Conservation (phyloP, 2,329 filamentous ascomycete species). For the Dactylellina sp. region DNA sequence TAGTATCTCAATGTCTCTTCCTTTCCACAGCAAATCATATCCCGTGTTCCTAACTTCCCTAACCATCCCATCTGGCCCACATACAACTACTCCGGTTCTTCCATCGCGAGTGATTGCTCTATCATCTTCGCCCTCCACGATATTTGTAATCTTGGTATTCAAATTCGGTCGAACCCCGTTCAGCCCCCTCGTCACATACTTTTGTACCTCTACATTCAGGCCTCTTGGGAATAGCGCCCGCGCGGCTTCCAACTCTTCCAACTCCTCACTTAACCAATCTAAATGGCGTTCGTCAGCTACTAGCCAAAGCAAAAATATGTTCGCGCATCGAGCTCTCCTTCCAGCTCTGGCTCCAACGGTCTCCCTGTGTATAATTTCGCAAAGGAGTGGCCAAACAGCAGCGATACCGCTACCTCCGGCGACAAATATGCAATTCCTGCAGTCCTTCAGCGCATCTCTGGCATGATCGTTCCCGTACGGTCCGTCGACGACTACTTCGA, state of each 20-base stretch:
- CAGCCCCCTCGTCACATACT: slow-evolving; percentile 69
- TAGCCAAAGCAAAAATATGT: slow-evolving; percentile 71
- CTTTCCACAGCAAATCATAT: slow-evolving; percentile 67
- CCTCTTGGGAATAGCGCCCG: slow-evolving; percentile 8
- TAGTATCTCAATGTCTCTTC: slow-evolving; percentile 68
- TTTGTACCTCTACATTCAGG: slow-evolving; percentile 68
- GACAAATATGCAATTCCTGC: slow-evolving; percentile 69
- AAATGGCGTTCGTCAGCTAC: slow-evolving; percentile 69
- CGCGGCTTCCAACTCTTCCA: slow-evolving; percentile 66
- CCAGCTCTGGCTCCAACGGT: slow-evolving; percentile 59
- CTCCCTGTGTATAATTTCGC: slow-evolving; percentile 61
- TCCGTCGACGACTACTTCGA: slow-evolving; percentile 71
- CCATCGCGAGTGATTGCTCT: slow-evolving; percentile 60
- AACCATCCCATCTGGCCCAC: slow-evolving; percentile 73
- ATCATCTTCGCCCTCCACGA: slow-evolving; percentile 29
- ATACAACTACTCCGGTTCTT: slow-evolving; percentile 70
- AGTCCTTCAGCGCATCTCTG: slow-evolving; percentile 68
- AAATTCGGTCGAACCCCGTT: slow-evolving; percentile 70
- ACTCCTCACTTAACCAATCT: slow-evolving; percentile 69
- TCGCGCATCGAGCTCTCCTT: slow-evolving; percentile 59
- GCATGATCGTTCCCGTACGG: slow-evolving; percentile 73
- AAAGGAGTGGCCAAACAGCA: slow-evolving; percentile 72
- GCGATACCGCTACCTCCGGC: slow-evolving; percentile 75
- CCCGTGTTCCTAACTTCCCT: slow-evolving; percentile 72
- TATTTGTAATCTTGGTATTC: slow-evolving; percentile 63